Base-by-base conservation (phyloP, 2,329 filamentous ascomycete genomes). In the Venturia pyrina region DNA sequence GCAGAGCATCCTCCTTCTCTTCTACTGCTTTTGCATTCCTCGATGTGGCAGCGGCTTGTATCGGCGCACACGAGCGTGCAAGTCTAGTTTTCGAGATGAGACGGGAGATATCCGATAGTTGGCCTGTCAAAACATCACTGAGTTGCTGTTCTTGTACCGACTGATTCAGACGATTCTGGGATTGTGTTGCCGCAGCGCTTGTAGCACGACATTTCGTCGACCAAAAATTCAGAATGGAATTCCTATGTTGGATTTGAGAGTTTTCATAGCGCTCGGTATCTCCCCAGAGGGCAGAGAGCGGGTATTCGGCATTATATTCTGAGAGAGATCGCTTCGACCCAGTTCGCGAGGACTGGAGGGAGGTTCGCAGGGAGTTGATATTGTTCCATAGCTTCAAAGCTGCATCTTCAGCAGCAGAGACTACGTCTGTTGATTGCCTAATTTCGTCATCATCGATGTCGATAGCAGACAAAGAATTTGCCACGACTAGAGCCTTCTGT, bases 151-250 rank as follows among this genome's bases (percentile, higher is more conserved):
- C 76, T 7, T 77, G 73, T 4, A 80, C 79, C 21, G 78, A 78
- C 63, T 86, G 81, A 64, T 86, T 81, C 50, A 89, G 85, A 67
- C 86, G 87, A 67, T 83, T 17, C 41, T 43, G 79, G 1, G 82
- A 78, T 60, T 85, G 81, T 5, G 85, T 80, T 21, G 83, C 76
- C 32, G 85, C 80, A 19, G 53, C 32, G 7, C 83, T 79, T n/a
- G 81, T 79, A 62, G 82, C 85, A 70, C 87, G 85, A 28, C 91
- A 87, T 76, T 93, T 95, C 66, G 82, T 80, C 21, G 92, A 95
- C 95, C 95, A 99, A 76, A 96, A 96, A 73, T 96, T 89, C 15
- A 99, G 82, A 0, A 88, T 85, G 24, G 85, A 83, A 69, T 88
- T 87, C 65, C 93, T 87, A 70, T 87, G 84, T 5, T 83, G 77